Conservation (phyloP, 352 stramenopile genomes). For the Elongisporangium anandrum region DNA sequence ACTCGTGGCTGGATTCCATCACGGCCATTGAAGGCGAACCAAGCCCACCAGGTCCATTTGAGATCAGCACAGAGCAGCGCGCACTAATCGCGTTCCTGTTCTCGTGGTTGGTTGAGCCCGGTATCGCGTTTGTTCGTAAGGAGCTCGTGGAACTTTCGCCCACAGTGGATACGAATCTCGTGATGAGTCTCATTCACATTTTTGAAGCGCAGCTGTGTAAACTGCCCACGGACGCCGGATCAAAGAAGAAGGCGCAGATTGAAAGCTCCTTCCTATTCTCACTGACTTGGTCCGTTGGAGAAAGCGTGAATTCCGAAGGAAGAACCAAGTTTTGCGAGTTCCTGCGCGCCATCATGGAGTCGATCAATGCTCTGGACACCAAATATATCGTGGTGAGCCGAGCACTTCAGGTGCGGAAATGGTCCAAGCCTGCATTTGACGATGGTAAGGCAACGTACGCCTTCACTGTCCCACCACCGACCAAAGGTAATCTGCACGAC, state of each 20-base stretch:
- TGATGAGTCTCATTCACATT: conserved; percentile 85
- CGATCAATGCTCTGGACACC: conserved; percentile 57
- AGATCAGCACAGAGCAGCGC: conserved; percentile 75
- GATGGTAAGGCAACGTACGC: conserved; percentile 49
- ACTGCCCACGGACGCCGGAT: conserved; percentile 60
- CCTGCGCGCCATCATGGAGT: conserved; percentile 69
- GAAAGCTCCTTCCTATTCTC: conserved; percentile 89
- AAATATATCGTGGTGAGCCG: conserved; percentile 76
- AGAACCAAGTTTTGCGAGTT: conserved; percentile 80
- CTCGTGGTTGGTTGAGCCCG: conserved; percentile 86
- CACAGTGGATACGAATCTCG: conserved; percentile 89
- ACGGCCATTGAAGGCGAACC: conserved; percentile 21
- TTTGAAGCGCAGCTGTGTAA: conserved; percentile 76
- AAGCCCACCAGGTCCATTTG: conserved; percentile 35
- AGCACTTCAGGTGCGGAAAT: conserved; percentile 80
- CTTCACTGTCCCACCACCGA: conserved; percentile 46
- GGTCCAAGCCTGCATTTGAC: conserved; percentile 68
- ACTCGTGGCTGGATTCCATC: conserved; percentile 88
- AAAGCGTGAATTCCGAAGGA: conserved; percentile 70
- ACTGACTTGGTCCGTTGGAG: conserved; percentile 89
- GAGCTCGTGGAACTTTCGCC: conserved; percentile 83
- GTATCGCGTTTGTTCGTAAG: conserved; percentile 86
- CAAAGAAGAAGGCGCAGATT: conserved; percentile 58
- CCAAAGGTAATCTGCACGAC: conserved; percentile 79
- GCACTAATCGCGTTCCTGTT: conserved; percentile 75